Evolutionary conservation across 352 stramenopile genomes (phyloP).

Genomic region (Detonula confervacea): DNA sequence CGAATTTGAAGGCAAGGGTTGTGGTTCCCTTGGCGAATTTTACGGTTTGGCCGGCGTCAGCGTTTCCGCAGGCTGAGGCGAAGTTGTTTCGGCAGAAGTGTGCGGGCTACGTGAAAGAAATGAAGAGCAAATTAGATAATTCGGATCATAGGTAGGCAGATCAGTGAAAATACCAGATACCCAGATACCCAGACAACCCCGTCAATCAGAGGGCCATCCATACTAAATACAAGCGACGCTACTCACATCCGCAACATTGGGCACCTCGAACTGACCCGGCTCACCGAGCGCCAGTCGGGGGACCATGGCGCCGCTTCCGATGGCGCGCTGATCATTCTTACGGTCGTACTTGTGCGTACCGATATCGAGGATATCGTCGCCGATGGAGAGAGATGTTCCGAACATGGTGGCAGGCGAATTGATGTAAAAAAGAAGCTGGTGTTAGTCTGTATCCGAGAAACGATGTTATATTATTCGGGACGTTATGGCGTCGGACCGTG

Average conservation of each 20-base stretch:
- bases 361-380: slow-evolving; percentile 80
- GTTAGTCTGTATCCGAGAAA: no score
- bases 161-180: no score
- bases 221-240: no score
- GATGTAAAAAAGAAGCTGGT: not conserved
- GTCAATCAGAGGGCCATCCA: no score
- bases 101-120: slow-evolving; percentile 85
- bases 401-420: no score
- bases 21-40: slow-evolving; percentile 99
- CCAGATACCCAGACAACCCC: no score
- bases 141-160: no score
- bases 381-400: slow-evolving; percentile 50
- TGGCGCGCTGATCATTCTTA: slow-evolving; percentile 37
- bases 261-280: slow-evolving; percentile 73
- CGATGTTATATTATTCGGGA: no score
- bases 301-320: slow-evolving; percentile 38
- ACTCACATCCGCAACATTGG: slow-evolving; percentile 76
- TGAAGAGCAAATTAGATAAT: no score
- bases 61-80: slow-evolving; percentile 93
- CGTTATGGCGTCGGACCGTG: no score
- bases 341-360: slow-evolving; percentile 65
- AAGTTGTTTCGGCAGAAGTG: slow-evolving; percentile 96
- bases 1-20: slow-evolving; percentile 99
- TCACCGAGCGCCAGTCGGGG: slow-evolving; percentile 30
- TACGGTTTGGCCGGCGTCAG: slow-evolving; percentile 92